phyloP scores from a whole-genome alignment of 2,329 filamentous ascomycete species.

The Pyrenophora graminea region DNA sequence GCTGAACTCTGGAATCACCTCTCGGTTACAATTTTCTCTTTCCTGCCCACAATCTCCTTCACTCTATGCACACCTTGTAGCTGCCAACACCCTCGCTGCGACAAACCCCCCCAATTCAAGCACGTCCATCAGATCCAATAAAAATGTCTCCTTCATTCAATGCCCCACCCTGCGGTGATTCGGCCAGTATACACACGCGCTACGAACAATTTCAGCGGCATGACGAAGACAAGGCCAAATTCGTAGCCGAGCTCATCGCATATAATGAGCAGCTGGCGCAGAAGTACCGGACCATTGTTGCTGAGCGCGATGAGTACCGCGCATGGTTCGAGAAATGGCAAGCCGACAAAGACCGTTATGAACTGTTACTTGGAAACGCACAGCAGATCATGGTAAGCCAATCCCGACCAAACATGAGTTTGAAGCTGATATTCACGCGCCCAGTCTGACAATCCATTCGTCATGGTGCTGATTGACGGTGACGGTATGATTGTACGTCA shows the following conservation, averaged over 20 bases:
- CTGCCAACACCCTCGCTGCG: neutral
- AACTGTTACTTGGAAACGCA: conserved; percentile 20
- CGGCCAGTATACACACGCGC: conserved; percentile 32
- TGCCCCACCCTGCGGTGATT: conserved; percentile 1
- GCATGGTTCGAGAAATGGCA: conserved; percentile 26
- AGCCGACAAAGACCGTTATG: conserved; percentile 27
- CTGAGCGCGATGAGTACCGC: conserved; percentile 31
- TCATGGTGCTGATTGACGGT: conserved; percentile 60
- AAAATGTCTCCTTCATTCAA: neutral
- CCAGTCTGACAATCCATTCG: conserved; percentile 52
- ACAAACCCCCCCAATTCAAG: neutral
- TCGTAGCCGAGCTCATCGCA: conserved; percentile 47
- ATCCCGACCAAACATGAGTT: neutral
- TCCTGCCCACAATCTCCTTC: neutral
- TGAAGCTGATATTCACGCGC: neutral
- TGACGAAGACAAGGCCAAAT: conserved; percentile 38
- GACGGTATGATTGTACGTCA: conserved; percentile 54
- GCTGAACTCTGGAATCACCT: conserved; percentile 3
- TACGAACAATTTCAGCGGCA: conserved; percentile 35
- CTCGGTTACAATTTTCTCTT: neutral
- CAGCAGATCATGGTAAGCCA: conserved; percentile 33
- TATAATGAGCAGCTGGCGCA: conserved; percentile 47
- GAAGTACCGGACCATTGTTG: conserved; percentile 34
- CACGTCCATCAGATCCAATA: neutral
- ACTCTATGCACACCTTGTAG: neutral